phyloP scores from a whole-genome alignment of 139 green algal species.

The Coelastrella sp. region DNA sequence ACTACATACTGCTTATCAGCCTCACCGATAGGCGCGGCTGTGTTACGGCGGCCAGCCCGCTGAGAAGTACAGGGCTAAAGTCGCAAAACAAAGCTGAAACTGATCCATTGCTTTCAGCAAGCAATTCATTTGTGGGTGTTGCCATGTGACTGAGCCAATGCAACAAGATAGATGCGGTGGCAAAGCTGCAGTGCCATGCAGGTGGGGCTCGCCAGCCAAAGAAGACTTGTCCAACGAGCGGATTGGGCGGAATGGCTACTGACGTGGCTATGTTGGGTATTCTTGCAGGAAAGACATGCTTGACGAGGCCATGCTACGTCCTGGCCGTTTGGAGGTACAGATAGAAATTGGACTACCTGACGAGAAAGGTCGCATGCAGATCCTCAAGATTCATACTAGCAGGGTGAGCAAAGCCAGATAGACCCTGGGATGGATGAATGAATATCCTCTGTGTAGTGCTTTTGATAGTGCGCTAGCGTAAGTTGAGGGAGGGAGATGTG shows the following conservation, averaged over 20 bases:
- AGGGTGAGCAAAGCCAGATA: slow-evolving; percentile 55
- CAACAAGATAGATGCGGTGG: too few relatives aligned
- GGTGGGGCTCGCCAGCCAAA: too few relatives aligned
- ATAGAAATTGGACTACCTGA: slow-evolving; percentile 99
- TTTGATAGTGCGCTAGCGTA: too few relatives aligned
- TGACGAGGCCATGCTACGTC: slow-evolving; percentile 97
- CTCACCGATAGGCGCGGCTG: slow-evolving; percentile 80
- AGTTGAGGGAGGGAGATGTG: too few relatives aligned
- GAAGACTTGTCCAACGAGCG: too few relatives aligned
- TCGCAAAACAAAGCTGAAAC: too few relatives aligned
- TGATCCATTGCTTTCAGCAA: too few relatives aligned
- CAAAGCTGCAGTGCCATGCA: too few relatives aligned
- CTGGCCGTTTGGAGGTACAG: slow-evolving; percentile 96
- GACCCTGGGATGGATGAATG: neutral
- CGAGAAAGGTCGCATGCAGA: slow-evolving; percentile 92
- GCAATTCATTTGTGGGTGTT: too few relatives aligned
- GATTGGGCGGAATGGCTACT: neutral
- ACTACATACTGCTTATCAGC: slow-evolving; percentile 99
- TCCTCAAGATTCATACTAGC: slow-evolving; percentile 94
- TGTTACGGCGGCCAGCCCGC: neutral
- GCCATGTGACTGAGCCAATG: too few relatives aligned
- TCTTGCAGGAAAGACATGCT: slow-evolving; percentile 93
- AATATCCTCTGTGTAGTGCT: neutral
- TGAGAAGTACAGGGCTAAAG: too few relatives aligned
- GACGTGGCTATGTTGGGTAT: neutral